Evolutionary conservation across 108 stramenopile genomes (phyloP), one percentile per base, ranked within the genome.

Genomic region (Nitzschia sp.): DNA sequence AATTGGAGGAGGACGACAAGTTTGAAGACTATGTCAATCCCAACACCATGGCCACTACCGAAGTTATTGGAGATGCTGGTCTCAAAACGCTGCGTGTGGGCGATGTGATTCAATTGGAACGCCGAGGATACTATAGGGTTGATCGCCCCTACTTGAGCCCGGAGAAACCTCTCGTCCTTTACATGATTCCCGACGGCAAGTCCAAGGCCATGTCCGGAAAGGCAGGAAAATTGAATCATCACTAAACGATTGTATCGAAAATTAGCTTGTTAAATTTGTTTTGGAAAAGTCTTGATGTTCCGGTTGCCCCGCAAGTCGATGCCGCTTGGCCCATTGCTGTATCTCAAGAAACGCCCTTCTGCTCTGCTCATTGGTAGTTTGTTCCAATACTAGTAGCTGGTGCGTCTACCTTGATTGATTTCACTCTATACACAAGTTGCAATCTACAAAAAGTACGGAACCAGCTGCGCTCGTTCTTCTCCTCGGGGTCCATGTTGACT

Each of bases 101-200:
- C 65, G 95, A 97, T 19, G 89, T 99, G 49, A 91, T 99, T 59
- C 98, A 99, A 81, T 79, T 99, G 46, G 98, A 98, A 74, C 90
- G 99, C 57, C 86, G 98, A 60, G 99, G 98, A 23, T 98, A 93
- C 87, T 99, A 91, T 85, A 84, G 98, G 24, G 91, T 94, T 8
- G 95, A 98, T 70, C 61, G 81, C 21, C 84, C 97, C 0, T 93
- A 95, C 75, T 70, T 97, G 8, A 48, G 30, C 31, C 87, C 84
- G 46, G 90, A 89, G 18, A 97, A 95, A 68, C 92, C 93, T 9
- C 68, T 97, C 42, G 79, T 87, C 6, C 74, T 99, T 19, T 97
- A 94, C 83, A 96, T 93, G 91, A 89, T 99, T 45, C 98, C 98
- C 18, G 98, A 99, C 71, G 98, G 98, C 4, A 98, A 95, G 81